Conservation (phyloP, 73 alveolate species). For the Tetrahymena elliotti region DNA sequence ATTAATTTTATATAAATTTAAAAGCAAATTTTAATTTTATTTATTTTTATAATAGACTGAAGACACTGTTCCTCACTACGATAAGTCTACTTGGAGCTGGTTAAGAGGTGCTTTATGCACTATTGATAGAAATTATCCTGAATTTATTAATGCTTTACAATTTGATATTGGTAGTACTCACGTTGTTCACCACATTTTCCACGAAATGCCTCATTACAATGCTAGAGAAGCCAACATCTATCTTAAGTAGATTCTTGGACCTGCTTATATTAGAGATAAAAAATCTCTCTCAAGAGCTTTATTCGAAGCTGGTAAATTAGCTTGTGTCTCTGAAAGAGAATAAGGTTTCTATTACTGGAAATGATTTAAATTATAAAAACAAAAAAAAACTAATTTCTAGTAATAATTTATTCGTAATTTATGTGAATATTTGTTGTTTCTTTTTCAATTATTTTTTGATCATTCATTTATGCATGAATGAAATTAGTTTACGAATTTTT, state of each 20-base stretch:
- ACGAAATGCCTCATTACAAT: conserved; percentile 33
- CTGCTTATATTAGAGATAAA: conserved; percentile 14
- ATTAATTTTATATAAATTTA: not conserved
- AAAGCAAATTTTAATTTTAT: not conserved
- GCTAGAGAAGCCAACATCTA: conserved; percentile 45
- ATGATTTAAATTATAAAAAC: not conserved
- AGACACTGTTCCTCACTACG: conserved; percentile 39
- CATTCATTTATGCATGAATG: not conserved
- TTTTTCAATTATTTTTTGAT: not conserved
- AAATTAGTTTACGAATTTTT: too few relatives aligned
- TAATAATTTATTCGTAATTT: not conserved
- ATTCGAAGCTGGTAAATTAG: not conserved
- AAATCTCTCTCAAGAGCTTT: not conserved
- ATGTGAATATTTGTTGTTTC: not conserved
- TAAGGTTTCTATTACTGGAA: not conserved
- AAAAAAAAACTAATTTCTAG: not conserved
- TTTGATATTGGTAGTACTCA: conserved; percentile 38
- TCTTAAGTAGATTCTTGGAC: conserved; percentile 24
- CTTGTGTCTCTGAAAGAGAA: not conserved
- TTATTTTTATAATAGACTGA: not conserved
- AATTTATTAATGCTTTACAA: conserved; percentile 22
- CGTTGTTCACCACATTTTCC: conserved; percentile 35
- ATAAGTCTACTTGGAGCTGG: conserved; percentile 36
- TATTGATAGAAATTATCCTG: conserved; percentile 36
- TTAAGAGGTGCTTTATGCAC: conserved; percentile 39